Conservation (phyloP, 495 filamentous ascomycete species). For the Annulohypoxylon moriforme region DNA sequence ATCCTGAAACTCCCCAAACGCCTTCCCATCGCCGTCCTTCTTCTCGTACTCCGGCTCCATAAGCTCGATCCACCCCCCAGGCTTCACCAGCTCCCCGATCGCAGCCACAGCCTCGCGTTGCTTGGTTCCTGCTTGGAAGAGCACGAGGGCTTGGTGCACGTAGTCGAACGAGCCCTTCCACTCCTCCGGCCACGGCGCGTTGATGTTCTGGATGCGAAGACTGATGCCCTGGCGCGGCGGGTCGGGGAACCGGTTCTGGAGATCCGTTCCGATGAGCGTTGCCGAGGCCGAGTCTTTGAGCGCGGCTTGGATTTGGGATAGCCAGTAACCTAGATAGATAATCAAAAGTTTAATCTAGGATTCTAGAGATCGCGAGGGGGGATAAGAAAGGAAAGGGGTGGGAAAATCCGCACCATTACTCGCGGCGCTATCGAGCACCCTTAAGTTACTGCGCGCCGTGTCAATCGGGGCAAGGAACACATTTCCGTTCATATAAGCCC, state of each 20-base stretch:
- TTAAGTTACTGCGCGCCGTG: not conserved
- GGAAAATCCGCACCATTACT: not conserved
- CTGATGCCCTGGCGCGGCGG: slow-evolving; percentile 16
- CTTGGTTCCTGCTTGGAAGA: slow-evolving; percentile 20
- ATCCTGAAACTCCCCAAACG: slow-evolving; percentile 6
- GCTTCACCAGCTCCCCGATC: slow-evolving; percentile 29
- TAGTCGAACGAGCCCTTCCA: slow-evolving; percentile 26
- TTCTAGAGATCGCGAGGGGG: not conserved
- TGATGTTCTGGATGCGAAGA: slow-evolving; percentile 26
- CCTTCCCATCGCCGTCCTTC: not conserved
- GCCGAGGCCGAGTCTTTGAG: slow-evolving; percentile 18
- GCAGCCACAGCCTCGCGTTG: slow-evolving; percentile 7
- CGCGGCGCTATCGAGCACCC: slow-evolving; percentile 19
- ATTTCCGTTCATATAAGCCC: slow-evolving; percentile 24
- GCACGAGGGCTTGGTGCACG: slow-evolving; percentile 31
- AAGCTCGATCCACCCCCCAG: slow-evolving; percentile 36
- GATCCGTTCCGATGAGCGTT: slow-evolving; percentile 23
- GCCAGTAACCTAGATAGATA: slow-evolving; percentile 11
- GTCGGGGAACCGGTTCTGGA: slow-evolving; percentile 20
- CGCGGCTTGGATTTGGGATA: slow-evolving; percentile 21
- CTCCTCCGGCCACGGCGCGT: slow-evolving; percentile 26
- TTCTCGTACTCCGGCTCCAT: slow-evolving; percentile 19
- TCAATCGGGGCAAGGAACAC: slow-evolving; percentile 23
- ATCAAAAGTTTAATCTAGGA: not conserved
- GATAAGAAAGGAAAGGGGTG: not conserved